These are phyloP conservation scores for Termitomyces eurrhizus DNA, from an alignment of 768 basidiomycete species.

Conservation along the genomic window DNA sequence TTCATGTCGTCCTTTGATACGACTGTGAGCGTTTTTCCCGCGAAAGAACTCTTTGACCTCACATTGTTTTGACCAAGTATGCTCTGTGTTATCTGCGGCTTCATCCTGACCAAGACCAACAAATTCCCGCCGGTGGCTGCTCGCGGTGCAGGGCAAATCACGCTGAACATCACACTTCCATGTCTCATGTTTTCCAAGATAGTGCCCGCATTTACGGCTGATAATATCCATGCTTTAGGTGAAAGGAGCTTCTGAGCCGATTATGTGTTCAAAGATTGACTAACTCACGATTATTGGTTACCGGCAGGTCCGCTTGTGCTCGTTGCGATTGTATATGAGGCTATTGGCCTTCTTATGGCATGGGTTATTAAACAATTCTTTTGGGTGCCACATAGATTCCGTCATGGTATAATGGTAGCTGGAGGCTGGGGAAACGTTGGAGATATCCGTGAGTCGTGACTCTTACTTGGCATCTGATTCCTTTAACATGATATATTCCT, in stretches of 20 bases:
- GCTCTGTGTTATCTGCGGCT: slow-evolving; percentile 51
- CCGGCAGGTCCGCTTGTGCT: slow-evolving; percentile 57
- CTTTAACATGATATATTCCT: background rate
- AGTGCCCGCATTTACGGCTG: slow-evolving; percentile 56
- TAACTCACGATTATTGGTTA: background rate
- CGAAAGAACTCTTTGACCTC: background rate
- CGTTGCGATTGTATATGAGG: slow-evolving; percentile 57
- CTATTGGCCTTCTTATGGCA: slow-evolving; percentile 48
- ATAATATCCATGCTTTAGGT: slow-evolving; percentile 57
- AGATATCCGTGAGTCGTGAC: slow-evolving; percentile 55
- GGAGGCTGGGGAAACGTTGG: slow-evolving; percentile 69
- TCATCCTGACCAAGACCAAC: slow-evolving; percentile 54
- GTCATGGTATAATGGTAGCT: slow-evolving; percentile 65
- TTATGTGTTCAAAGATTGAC: background rate
- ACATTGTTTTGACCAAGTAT: slow-evolving; percentile 32
- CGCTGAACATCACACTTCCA: slow-evolving; percentile 62
- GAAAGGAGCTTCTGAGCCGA: slow-evolving; percentile 8
- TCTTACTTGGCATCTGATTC: background rate
- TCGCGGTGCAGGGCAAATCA: slow-evolving; percentile 54
- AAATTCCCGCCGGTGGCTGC: slow-evolving; percentile 58
- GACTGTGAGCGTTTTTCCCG: slow-evolving; percentile 39
- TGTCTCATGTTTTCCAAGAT: slow-evolving; percentile 71
- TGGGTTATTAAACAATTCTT: slow-evolving; percentile 58
- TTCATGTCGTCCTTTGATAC: slow-evolving; percentile 54
- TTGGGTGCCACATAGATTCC: slow-evolving; percentile 76